Evolutionary conservation across 768 basidiomycete species (phyloP).

Genomic region (Polyporus arcularius): DNA sequence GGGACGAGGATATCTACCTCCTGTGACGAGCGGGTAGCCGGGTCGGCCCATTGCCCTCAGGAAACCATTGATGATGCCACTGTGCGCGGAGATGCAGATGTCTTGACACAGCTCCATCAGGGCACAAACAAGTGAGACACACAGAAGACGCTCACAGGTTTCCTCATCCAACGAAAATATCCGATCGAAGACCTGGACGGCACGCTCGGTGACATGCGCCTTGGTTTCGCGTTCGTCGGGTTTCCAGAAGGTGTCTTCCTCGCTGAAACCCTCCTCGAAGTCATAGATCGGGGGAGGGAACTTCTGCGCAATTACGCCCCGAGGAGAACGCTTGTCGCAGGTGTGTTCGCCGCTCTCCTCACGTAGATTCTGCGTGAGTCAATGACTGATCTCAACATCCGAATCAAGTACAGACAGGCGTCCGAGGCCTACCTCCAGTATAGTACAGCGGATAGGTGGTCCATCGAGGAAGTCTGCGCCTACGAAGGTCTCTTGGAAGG

Average conservation of each 20-base stretch:
- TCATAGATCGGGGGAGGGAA: slow-evolving; percentile 49
- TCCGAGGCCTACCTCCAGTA: slow-evolving; percentile 53
- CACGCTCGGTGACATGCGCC: slow-evolving; percentile 48
- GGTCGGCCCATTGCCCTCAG: slow-evolving; percentile 47
- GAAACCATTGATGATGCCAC: slow-evolving; percentile 61
- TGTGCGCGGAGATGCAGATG: slow-evolving; percentile 68
- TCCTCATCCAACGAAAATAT: slow-evolving; percentile 52
- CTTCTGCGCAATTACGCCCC: slow-evolving; percentile 45
- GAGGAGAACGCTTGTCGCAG: slow-evolving; percentile 64
- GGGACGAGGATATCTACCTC: slow-evolving; percentile 42
- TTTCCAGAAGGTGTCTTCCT: slow-evolving; percentile 65
- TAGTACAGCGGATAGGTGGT: slow-evolving; percentile 32
- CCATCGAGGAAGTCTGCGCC: slow-evolving; percentile 7
- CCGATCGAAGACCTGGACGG: slow-evolving; percentile 50
- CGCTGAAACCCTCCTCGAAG: slow-evolving; percentile 59
- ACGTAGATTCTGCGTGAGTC: slow-evolving; percentile 53
- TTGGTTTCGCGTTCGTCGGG: slow-evolving; percentile 54
- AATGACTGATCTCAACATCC: not conserved
- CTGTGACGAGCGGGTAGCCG: slow-evolving; percentile 53
- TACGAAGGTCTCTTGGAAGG: slow-evolving; percentile 54
- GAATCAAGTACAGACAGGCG: not conserved
- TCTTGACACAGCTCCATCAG: slow-evolving; percentile 37
- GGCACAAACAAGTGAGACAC: not conserved
- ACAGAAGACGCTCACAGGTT: slow-evolving; percentile 42
- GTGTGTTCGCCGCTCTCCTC: slow-evolving; percentile 71